Evolutionary conservation across 2,329 filamentous ascomycete species (phyloP).

Genomic region (Aspergillus floridensis): DNA sequence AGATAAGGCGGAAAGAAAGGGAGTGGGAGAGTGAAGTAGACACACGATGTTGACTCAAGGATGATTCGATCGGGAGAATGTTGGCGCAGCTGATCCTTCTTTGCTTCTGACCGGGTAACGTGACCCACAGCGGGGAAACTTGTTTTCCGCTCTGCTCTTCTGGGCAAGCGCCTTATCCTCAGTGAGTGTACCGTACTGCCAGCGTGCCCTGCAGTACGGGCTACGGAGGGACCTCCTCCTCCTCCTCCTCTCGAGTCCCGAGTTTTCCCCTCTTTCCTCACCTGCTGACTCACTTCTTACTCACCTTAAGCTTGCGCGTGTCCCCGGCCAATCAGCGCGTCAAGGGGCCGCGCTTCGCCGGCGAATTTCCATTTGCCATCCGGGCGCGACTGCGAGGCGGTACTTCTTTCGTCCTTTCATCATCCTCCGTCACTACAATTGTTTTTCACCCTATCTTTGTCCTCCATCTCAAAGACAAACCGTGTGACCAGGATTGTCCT

Average conservation of each 20-base stretch:
- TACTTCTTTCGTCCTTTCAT: slow-evolving; percentile 20
- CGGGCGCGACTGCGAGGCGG: slow-evolving; percentile 33
- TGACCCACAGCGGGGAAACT: slow-evolving; percentile 37
- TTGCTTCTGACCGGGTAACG: slow-evolving; percentile 39
- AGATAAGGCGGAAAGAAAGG: not conserved
- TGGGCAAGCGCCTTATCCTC: too few relatives aligned
- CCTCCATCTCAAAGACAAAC: not conserved
- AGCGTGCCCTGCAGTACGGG: too few relatives aligned
- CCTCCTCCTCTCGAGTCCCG: too few relatives aligned
- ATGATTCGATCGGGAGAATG: slow-evolving; percentile 8
- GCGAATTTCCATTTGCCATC: slow-evolving; percentile 34
- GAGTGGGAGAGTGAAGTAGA: slow-evolving; percentile 4
- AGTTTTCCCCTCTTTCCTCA: not conserved
- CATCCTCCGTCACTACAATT: slow-evolving; percentile 6
- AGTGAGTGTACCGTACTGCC: too few relatives aligned
- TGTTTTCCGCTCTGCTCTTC: slow-evolving; percentile 19
- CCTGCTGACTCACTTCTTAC: slow-evolving; percentile 23
- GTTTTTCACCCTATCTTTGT: not conserved
- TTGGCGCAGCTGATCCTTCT: slow-evolving; percentile 28
- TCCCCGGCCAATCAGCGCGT: slow-evolving; percentile 38
- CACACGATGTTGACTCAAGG: not conserved
- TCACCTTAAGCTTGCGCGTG: slow-evolving; percentile 20
- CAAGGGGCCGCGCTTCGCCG: slow-evolving; percentile 24
- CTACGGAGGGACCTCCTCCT: too few relatives aligned
- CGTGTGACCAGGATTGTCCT: not conserved